Percentiles rank a stretch among this genome's conserved stretches.
These are phyloP conservation scores for Verticillium isaacii DNA, from an alignment of 2,329 filamentous ascomycete species.

Conservation along the genomic window DNA sequence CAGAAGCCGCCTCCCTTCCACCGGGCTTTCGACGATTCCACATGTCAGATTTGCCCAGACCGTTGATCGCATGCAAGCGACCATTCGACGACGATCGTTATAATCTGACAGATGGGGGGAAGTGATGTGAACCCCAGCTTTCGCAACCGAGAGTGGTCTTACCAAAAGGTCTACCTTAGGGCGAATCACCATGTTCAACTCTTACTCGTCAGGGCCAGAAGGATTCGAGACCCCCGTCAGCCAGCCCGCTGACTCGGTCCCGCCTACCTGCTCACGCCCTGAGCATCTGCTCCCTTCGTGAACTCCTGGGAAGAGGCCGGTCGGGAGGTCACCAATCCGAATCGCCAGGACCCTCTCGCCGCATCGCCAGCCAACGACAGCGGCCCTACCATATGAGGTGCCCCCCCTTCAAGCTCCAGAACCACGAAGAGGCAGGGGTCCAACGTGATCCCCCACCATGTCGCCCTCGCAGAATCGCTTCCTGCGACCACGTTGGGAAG, in stretches of 20 bases:
- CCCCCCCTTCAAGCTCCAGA: neutral
- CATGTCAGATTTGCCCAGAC: neutral
- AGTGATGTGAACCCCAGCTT: neutral
- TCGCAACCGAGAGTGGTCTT: neutral
- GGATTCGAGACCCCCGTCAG: neutral
- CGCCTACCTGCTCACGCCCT: neutral
- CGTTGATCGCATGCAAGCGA: neutral
- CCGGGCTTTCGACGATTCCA: neutral
- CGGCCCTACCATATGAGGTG: neutral
- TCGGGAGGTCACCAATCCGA: neutral
- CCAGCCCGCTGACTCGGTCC: neutral
- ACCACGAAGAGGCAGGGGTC: neutral
- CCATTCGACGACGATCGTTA: neutral
- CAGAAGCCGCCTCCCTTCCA: neutral
- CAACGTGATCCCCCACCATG: neutral
- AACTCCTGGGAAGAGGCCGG: neutral
- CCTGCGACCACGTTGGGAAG: neutral
- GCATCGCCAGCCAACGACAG: neutral
- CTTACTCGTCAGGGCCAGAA: neutral
- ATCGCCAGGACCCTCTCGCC: neutral
- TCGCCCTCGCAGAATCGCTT: neutral
- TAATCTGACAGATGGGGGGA: neutral
- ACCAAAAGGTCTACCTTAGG: neutral
- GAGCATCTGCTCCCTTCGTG: neutral
- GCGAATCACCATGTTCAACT: neutral